Evolutionary conservation across 345 rosid species (phyloP).

Genomic region (Cochlearia excelsa): DNA sequence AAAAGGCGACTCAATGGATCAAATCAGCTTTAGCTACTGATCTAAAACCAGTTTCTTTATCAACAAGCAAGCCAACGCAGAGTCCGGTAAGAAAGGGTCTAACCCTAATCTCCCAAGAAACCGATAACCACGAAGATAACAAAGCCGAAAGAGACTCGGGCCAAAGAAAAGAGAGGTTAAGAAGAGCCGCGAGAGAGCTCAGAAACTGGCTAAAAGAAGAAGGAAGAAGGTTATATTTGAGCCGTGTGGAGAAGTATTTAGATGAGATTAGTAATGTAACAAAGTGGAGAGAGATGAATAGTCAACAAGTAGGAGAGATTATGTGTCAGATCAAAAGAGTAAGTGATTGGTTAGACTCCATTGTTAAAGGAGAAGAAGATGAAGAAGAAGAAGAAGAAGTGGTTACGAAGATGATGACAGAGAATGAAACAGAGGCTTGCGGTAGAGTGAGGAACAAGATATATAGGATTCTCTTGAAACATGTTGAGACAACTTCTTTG

Average conservation of each 20-base stretch:
- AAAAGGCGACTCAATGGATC: conserved; percentile 52
- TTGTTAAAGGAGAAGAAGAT: conserved; percentile 29
- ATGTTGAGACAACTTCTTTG: conserved; percentile 60
- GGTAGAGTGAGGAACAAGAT: conserved; percentile 57
- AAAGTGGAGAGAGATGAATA: conserved; percentile 34
- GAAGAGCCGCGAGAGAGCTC: conserved; percentile 37
- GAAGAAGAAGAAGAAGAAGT: conserved; percentile 7
- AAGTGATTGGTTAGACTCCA: conserved; percentile 58
- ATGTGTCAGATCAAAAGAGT: conserved; percentile 61
- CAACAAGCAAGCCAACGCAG: conserved; percentile 13
- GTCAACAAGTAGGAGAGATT: conserved; percentile 42
- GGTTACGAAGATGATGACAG: conserved; percentile 25
- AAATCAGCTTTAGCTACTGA: conserved; percentile 61
- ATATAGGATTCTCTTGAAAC: conserved; percentile 57
- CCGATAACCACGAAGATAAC: conserved; percentile 13
- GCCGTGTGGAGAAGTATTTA: conserved; percentile 51
- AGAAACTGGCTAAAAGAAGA: conserved; percentile 45
- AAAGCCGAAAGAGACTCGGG: conserved; percentile 27
- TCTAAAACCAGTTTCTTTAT: conserved; percentile 39
- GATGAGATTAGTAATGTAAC: conserved; percentile 41
- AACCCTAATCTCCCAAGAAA: conserved; percentile 18
- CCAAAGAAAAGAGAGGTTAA: conserved; percentile 35
- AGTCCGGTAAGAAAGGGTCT: conserved; percentile 26
- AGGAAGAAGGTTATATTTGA: conserved; percentile 50
- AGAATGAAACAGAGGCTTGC: conserved; percentile 46